Evolutionary conservation across 441 rosid genomes (phyloP), one percentile per base, ranked within the genome.

Genomic region (Hura crepitans): DNA sequence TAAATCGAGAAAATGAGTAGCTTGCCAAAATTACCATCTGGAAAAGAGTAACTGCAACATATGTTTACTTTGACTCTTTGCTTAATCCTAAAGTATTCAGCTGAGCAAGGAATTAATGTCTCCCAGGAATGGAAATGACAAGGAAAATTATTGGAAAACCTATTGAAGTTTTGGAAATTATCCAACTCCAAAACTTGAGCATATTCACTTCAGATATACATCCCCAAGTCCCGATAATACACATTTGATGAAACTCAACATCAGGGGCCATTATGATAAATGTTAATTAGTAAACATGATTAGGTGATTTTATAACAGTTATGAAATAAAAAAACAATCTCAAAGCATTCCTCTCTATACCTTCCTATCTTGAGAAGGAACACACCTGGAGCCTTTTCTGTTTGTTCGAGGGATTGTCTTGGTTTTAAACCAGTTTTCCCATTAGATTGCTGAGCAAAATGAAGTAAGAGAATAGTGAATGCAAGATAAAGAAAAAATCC

Each of bases 311-410:
- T 88, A 89, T 68, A 77, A 75, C 62, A 65, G 82, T 22, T 33
- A 62, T 39, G 43, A n/a, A 51, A 18, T 30, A 55, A 55, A 2
- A 39, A 43, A 51, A n/a, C n/a, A 25, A n/a, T 49, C 12, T 46
- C 18, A 15, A 59, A 65, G 17, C 49, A 49, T 17, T n/a, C n/a
- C n/a, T n/a, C n/a, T n/a, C 42, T 63, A 64, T 43, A 76, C 65
- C 69, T 75, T 75, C 72, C 53, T 66, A 60, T 86, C 72, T 87
- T 85, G 61, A 77, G 87, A 69, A 79, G 71, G 72, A 78, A 85
- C 74, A 81, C 87, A 3, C 84, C 81, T 59, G 90, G 76, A 37
- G 90, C 83, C 74, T 81, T 89, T 33, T 87, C 78, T 46, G 66
- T 49, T 69, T 74, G 71, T 10, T 76, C 78, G 1, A 77, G 63